Conservation (phyloP, 2,329 filamentous ascomycete species). For the Conoideocrella luteorostrata region DNA sequence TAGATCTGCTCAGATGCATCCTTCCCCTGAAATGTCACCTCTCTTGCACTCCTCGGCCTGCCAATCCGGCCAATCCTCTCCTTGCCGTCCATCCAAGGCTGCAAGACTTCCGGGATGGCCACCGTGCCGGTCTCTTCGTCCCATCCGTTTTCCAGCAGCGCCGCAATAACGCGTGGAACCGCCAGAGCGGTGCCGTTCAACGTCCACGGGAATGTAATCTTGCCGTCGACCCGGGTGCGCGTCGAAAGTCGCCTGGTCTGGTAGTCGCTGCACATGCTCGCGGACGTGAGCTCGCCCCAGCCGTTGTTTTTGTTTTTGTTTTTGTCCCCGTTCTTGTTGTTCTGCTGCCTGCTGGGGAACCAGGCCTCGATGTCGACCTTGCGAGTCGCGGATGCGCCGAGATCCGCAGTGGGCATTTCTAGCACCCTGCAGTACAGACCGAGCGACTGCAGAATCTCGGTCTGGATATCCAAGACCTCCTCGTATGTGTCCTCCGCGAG, state of each 20-base stretch:
- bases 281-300: constrained; percentile 90
- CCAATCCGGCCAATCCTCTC: constrained; percentile 49
- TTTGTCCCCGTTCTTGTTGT: too few species aligned
- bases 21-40: constrained; percentile 1
- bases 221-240: constrained; percentile 50
- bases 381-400: constrained; percentile 78
- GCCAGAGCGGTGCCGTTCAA: constrained; percentile 92
- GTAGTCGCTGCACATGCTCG: constrained; percentile 91
- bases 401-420: constrained; percentile 84
- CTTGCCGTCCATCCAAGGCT: constrained; percentile 76
- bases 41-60: constrained; percentile 15
- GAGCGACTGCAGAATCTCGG: constrained; percentile 70
- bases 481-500: constrained; percentile 59
- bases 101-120: constrained; percentile 69
- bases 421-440: constrained; percentile 81
- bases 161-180: constrained; percentile 81
- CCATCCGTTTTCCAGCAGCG: constrained; percentile 87
- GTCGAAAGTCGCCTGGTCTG: constrained; percentile 80
- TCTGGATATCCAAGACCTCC: constrained; percentile 83
- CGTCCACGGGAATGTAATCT: constrained; percentile 74
- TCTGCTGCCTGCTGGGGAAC: constrained; percentile 71
- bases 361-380: constrained; percentile 93
- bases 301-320: too few species aligned
- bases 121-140: constrained; percentile 63
- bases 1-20: neutral